A percentile compares a stretch with the other conserved stretches of the same genome.
phyloP scores from a whole-genome alignment of 768 basidiomycete species.

The Pulveroboletus sp. region DNA sequence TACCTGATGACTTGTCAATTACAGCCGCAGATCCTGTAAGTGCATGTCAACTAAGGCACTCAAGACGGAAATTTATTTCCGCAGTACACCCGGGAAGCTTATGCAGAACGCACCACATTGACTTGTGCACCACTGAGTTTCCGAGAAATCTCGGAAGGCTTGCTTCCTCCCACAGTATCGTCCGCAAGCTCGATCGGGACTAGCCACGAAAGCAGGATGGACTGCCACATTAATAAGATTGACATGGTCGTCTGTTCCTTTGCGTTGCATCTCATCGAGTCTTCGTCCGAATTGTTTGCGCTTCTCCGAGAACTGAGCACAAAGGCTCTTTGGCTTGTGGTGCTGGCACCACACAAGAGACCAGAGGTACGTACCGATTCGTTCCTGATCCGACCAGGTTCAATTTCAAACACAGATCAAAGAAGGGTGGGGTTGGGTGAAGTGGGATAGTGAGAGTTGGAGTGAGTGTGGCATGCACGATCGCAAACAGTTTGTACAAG shows the following conservation, averaged over 20 bases:
- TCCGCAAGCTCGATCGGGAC: slow-evolving; percentile 10
- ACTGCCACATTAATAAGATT: slow-evolving; percentile 21
- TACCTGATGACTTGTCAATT: slow-evolving; percentile 18
- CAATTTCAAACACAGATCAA: slow-evolving; percentile 45
- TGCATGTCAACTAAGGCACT: neutral
- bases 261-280: slow-evolving; percentile 66
- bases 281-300: slow-evolving; percentile 59
- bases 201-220: neutral
- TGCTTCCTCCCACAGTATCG: slow-evolving; percentile 37
- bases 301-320: slow-evolving; percentile 63
- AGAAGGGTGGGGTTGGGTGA: slow-evolving; percentile 63
- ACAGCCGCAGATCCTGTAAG: slow-evolving; percentile 28
- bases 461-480: slow-evolving; percentile 38
- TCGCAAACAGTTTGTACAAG: slow-evolving; percentile 43
- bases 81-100: slow-evolving; percentile 63
- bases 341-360: slow-evolving; percentile 74
- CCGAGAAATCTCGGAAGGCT: slow-evolving; percentile 57
- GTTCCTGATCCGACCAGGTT: neutral
- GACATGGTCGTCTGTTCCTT: slow-evolving; percentile 76
- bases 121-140: slow-evolving; percentile 61
- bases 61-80: neutral
- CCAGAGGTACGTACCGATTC: slow-evolving; percentile 52
- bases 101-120: slow-evolving; percentile 50
- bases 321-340: slow-evolving; percentile 61
- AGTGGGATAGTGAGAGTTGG: slow-evolving; percentile 58